Percentiles rank a stretch among this genome's conserved stretches.
Conservation (phyloP, 495 filamentous ascomycete genomes). For the Xeromyces bisporus region DNA sequence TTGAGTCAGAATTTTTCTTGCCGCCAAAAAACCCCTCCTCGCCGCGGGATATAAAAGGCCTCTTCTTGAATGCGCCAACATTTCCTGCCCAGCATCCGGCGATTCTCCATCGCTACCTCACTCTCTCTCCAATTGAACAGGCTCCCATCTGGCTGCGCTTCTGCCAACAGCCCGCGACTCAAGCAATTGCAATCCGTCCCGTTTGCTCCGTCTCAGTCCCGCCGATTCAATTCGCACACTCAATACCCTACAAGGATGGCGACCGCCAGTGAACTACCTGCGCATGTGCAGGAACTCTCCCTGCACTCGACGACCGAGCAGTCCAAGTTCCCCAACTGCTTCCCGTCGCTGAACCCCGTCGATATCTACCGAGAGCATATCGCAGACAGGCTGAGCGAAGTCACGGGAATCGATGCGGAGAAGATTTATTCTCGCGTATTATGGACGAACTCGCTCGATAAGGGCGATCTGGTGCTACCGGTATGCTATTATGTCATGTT, state of each 20-base stretch:
- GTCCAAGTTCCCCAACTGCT: slow-evolving; percentile 29
- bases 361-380: slow-evolving; percentile 83
- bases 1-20: slow-evolving; percentile 12
- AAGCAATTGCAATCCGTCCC: slow-evolving; percentile 1
- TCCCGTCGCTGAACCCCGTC: slow-evolving; percentile 61
- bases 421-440: slow-evolving; percentile 63
- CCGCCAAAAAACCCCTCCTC: slow-evolving; percentile 11
- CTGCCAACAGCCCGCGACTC: slow-evolving; percentile 5
- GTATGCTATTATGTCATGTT: slow-evolving; percentile 17
- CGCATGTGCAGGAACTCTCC: slow-evolving; percentile 22
- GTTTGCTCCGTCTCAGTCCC: slow-evolving; percentile 6
- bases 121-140: slow-evolving; percentile 7
- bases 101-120: slow-evolving; percentile 18
- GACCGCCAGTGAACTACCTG: slow-evolving; percentile 15
- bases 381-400: slow-evolving; percentile 50
- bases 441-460: slow-evolving; percentile 74
- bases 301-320: slow-evolving; percentile 22
- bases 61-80: slow-evolving; percentile 26
- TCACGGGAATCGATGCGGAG: slow-evolving; percentile 51
- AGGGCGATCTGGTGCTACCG: slow-evolving; percentile 73
- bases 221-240: slow-evolving; percentile 2
- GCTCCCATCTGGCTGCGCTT: slow-evolving; percentile 4
- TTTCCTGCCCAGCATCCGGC: slow-evolving; percentile 28
- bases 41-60: slow-evolving; percentile 9
- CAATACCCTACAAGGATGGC: slow-evolving; percentile 14